These are phyloP conservation scores for Bolboschoenus planiculmis DNA, from an alignment of 176 grass and related monocot genomes.

Conservation along the genomic window DNA sequence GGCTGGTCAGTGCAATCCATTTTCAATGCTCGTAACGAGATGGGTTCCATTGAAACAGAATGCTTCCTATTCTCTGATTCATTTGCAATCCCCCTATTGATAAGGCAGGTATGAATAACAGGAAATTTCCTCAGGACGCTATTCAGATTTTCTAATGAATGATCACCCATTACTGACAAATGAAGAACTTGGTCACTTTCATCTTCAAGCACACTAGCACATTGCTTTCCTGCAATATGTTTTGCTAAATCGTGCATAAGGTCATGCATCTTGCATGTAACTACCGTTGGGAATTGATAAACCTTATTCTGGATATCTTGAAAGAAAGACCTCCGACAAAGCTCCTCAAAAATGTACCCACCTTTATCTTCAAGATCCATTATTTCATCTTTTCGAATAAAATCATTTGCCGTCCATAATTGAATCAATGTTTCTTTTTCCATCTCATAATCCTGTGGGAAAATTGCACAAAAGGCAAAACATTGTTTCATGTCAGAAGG, in stretches of 20 bases:
- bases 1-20: neutral
- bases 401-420: constrained; percentile 30
- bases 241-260: neutral
- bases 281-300: no score
- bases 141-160: neutral
- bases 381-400: neutral
- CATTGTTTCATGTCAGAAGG: constrained; percentile 20
- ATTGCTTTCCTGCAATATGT: neutral
- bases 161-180: neutral
- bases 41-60: neutral
- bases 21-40: neutral
- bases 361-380: constrained; percentile 5
- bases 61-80: neutral
- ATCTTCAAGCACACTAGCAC: neutral
- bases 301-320: no score
- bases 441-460: constrained; percentile 18
- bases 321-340: constrained; percentile 21
- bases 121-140: neutral
- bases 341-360: constrained; percentile 4
- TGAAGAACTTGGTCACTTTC: neutral
- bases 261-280: neutral
- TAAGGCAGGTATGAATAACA: neutral
- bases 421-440: constrained; percentile 21
- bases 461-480: constrained; percentile 26
- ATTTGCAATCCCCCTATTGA: neutral